phyloP scores from a whole-genome alignment of 2,329 filamentous ascomycete species.

The Blastomyces gilchristii region DNA sequence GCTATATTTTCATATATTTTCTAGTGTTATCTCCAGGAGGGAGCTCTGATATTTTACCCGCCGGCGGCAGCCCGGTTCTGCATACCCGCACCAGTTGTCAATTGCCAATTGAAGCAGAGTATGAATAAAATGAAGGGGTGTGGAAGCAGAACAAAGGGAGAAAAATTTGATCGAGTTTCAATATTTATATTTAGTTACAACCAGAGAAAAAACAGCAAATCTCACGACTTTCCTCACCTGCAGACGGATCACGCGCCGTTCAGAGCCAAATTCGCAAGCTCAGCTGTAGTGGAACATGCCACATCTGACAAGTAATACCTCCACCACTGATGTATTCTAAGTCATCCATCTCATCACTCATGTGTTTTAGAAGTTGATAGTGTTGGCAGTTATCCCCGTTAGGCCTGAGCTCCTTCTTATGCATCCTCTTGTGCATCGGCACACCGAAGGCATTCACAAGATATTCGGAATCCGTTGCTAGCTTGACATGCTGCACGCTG shows the following conservation, averaged over 20 bases:
- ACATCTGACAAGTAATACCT: slow-evolving; percentile 3
- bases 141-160: not conserved
- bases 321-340: not conserved
- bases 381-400: not conserved
- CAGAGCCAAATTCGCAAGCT: slow-evolving; percentile 1
- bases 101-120: not conserved
- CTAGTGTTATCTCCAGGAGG: not conserved
- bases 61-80: not conserved
- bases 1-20: not conserved
- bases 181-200: not conserved
- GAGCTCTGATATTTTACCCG: too few relatives aligned
- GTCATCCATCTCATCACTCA: slow-evolving; percentile 2
- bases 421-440: not conserved
- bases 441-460: slow-evolving; percentile 1
- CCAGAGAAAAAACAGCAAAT: not conserved
- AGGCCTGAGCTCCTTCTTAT: not conserved
- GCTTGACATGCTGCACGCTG: not conserved
- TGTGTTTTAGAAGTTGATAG: not conserved
- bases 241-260: not conserved
- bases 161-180: not conserved
- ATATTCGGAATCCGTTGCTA: slow-evolving; percentile 4
- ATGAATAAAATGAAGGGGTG: not conserved
- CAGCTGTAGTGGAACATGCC: not conserved
- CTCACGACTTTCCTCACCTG: not conserved
- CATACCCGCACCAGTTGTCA: not conserved